Percentiles rank a stretch among this genome's conserved stretches.
phyloP scores from a whole-genome alignment of 1,139 yeast species.

The Pichia sp. region DNA sequence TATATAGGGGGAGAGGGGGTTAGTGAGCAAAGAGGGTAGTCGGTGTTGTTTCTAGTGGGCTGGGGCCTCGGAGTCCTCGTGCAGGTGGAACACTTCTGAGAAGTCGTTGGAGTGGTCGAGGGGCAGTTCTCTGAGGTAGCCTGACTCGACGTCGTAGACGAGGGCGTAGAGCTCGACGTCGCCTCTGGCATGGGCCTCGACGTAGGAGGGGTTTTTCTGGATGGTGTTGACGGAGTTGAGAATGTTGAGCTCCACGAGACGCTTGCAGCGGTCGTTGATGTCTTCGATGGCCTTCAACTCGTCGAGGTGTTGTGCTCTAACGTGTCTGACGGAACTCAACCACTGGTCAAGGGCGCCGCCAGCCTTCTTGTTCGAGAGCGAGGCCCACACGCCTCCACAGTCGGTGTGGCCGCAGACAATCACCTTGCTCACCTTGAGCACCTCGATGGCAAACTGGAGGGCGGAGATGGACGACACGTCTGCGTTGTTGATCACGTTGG shows the following conservation, averaged over 20 bases:
- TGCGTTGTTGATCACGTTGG: slow-evolving; percentile 68
- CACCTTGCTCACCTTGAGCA: slow-evolving; percentile 74
- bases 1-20: no score
- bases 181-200: slow-evolving; percentile 63
- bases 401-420: slow-evolving; percentile 97
- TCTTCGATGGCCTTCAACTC: slow-evolving; percentile 45
- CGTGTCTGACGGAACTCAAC: slow-evolving; percentile 71
- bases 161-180: slow-evolving; percentile 86
- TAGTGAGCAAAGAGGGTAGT: no score
- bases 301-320: slow-evolving; percentile 36
- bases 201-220: slow-evolving; percentile 70
- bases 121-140: slow-evolving; percentile 55
- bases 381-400: slow-evolving; percentile 95
- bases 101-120: slow-evolving; percentile 32
- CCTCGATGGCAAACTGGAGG: slow-evolving; percentile 86
- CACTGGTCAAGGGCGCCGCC: slow-evolving; percentile 77
- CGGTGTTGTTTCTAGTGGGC: not conserved
- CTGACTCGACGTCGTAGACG: slow-evolving; percentile 81
- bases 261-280: slow-evolving; percentile 56
- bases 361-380: slow-evolving; percentile 62
- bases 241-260: slow-evolving; percentile 78
- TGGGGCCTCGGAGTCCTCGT: not conserved
- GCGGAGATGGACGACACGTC: slow-evolving; percentile 81
- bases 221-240: slow-evolving; percentile 53
- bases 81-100: not conserved